A percentile compares a stretch with the other conserved stretches of the same genome.
Conservation (phyloP, 1,139 yeast genomes). For the Pichia sp. region DNA sequence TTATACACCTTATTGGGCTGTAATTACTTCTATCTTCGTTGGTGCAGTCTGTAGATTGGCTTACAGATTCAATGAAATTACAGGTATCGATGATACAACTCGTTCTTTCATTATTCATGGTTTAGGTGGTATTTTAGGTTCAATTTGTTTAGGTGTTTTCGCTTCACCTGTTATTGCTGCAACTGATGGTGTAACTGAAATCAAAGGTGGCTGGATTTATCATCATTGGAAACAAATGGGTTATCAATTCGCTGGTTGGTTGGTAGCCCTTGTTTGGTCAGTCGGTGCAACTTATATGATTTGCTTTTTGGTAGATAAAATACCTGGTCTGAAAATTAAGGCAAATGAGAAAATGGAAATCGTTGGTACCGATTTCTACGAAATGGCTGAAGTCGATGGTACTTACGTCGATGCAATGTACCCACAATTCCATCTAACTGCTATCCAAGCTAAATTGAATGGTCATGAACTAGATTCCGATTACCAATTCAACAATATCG, state of each 20-base stretch:
- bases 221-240: conserved; percentile 46
- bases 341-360: conserved; percentile 38
- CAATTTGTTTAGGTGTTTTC: conserved; percentile 38
- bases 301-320: conserved; percentile 37
- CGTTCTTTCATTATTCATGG: conserved; percentile 43
- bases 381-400: conserved; percentile 32
- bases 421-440: conserved; percentile 9
- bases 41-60: conserved; percentile 36
- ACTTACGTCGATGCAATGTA: conserved; percentile 14
- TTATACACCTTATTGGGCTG: conserved; percentile 43
- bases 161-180: conserved; percentile 41
- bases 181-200: conserved; percentile 40
- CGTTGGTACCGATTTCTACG: conserved; percentile 41
- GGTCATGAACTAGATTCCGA: conserved; percentile 2
- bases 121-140: conserved; percentile 41
- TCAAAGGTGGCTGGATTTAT: conserved; percentile 45
- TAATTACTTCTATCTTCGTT: conserved; percentile 37
- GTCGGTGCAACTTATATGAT: conserved; percentile 34
- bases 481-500: conserved; percentile 6
- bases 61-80: conserved; percentile 34
- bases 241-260: conserved; percentile 41
- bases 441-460: conserved; percentile 3
- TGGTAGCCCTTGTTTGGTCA: conserved; percentile 37
- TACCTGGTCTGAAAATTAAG: conserved; percentile 41
- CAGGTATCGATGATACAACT: conserved; percentile 42